These are phyloP conservation scores for Solanum chmielewskii DNA, from an alignment of 257 asterid species.

Conservation along the genomic window DNA sequence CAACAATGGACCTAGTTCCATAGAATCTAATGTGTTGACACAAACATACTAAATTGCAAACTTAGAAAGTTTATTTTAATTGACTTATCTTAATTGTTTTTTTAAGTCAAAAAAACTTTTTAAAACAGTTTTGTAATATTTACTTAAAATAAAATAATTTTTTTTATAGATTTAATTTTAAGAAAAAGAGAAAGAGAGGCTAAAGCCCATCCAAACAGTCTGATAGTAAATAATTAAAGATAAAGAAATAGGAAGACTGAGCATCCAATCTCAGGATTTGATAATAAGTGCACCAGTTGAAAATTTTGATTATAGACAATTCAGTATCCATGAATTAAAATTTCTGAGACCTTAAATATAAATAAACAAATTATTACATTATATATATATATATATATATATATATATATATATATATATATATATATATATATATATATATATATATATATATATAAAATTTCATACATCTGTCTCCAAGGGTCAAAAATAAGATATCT, in stretches of 20 bases:
- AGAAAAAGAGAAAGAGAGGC: neutral
- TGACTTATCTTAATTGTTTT: too few relatives aligned
- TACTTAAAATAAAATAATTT: too few relatives aligned
- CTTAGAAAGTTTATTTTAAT: neutral
- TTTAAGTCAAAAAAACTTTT: too few relatives aligned
- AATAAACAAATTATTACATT: neutral
- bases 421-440: too few relatives aligned
- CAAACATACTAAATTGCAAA: neutral
- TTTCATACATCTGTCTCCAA: neutral
- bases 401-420: too few relatives aligned
- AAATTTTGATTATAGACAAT: neutral
- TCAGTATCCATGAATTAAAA: neutral
- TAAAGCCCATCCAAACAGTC: too few relatives aligned
- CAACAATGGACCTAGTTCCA: neutral
- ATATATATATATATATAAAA: too few relatives aligned
- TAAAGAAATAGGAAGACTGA: neutral
- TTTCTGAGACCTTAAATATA: too few relatives aligned
- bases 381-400: too few relatives aligned
- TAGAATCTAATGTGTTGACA: neutral
- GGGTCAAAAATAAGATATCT: neutral
- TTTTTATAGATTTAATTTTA: too few relatives aligned
- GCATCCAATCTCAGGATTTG: neutral
- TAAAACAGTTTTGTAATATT: too few relatives aligned
- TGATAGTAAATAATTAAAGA: neutral
- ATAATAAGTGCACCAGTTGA: neutral